Base-by-base conservation (phyloP, 768 basidiomycete genomes). In the Chiua virens region DNA sequence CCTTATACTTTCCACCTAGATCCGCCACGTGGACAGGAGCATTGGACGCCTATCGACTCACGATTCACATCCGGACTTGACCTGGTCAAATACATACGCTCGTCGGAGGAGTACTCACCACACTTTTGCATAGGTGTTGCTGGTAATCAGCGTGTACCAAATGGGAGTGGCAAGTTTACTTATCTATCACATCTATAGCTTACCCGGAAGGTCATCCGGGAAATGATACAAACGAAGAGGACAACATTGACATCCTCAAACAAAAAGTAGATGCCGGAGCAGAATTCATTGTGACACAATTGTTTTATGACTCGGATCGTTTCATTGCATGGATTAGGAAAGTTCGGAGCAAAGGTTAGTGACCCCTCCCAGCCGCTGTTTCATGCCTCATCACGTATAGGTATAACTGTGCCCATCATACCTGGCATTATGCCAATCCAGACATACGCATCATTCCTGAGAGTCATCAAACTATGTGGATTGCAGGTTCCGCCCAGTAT, bases 371-470 rank as follows among this genome's bases (percentile, higher is more conserved):
- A 28, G 32, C 15, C 18, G 35, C n/a, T 23, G 21, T 45, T 11
- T 28, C 17, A 45, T 21, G 47, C 13, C 55, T 62, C 27, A 66
- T 32, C 2, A 2, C n/a, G 9, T 21, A 39, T 61, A 95, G 97
- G 95, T 28, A 93, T 99, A 63, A 79, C 70, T 0, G 81, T 94
- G 2, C 96, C 97, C 1, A 83, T 99, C 58, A 87, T 99, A 53
- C 93, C 97, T 9, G 93, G 95, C 11, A 83, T 98, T 48, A 97
- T 98, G 94, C 96, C 97, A 1, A 92, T 99, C 49, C 97, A 98
- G 65, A 98, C 91, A 21, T 96, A 94, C 66, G 82, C 87, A 5
- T 97, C 97, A 1, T 98, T 99, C 71, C 75, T 88, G 40, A 85
- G 97, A 41, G 75, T 98, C 60, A 90, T 87, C 20, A 97, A 95